These are phyloP conservation scores for Inonotus hispidus DNA, from an alignment of 1,284 basidiomycete species.

Conservation along the genomic window DNA sequence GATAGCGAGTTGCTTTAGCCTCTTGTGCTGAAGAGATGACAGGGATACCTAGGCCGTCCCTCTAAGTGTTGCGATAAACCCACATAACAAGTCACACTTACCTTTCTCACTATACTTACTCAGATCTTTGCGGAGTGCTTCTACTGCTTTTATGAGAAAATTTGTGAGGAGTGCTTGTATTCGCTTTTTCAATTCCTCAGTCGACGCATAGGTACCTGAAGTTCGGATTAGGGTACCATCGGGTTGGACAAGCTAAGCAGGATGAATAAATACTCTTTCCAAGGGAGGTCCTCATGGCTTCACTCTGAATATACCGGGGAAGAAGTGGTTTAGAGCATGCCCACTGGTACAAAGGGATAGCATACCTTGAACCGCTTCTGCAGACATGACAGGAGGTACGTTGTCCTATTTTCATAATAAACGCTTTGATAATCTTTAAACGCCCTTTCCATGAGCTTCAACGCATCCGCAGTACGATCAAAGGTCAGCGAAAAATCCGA, in stretches of 20 bases:
- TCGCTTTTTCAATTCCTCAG: not conserved
- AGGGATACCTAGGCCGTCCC: not conserved
- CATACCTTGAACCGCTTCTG: not conserved
- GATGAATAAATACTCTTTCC: too few relatives aligned
- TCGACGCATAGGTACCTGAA: not conserved
- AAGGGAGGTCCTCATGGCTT: too few relatives aligned
- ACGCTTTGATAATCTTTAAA: not conserved
- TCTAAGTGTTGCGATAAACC: not conserved
- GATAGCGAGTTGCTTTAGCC: constrained; percentile 3
- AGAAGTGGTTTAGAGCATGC: too few relatives aligned
- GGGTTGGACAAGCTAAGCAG: not conserved
- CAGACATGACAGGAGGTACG: not conserved
- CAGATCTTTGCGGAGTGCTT: not conserved
- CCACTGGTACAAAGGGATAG: not conserved
- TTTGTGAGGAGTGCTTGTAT: not conserved
- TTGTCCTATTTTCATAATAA: constrained; percentile 6
- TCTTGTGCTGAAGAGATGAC: constrained; percentile 7
- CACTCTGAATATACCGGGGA: too few relatives aligned
- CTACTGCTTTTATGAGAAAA: not conserved
- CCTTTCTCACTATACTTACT: constrained; percentile 8
- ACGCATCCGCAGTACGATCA: not conserved
- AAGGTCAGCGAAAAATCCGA: not conserved
- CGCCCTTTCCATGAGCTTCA: not conserved
- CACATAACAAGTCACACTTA: not conserved
- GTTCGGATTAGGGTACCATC: too few relatives aligned